Percentiles rank a stretch among this genome's conserved stretches.
Conservation (phyloP, 2,329 filamentous ascomycete species). For the Aspergillus fischeri region DNA sequence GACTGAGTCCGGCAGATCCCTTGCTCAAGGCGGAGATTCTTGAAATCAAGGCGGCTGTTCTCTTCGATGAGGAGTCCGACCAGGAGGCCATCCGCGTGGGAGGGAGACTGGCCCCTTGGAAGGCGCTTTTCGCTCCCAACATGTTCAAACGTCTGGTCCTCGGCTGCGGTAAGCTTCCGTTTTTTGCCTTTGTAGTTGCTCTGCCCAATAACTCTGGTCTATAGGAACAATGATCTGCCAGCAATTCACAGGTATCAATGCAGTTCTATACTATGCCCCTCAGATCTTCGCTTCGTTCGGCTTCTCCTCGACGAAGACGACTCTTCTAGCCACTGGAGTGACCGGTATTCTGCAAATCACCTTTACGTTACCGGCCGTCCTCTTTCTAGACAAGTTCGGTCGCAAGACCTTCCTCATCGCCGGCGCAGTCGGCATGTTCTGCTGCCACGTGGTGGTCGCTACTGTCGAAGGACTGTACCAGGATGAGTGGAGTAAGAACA, state of each 20-base stretch:
- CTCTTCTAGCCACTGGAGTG: constrained; percentile 24
- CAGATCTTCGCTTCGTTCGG: constrained; percentile 25
- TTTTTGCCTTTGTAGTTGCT: too few species aligned
- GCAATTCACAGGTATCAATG: constrained; percentile 51
- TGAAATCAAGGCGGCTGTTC: constrained; percentile 75
- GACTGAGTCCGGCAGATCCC: constrained; percentile 59
- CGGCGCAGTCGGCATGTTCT: constrained; percentile 65
- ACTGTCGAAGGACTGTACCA: constrained; percentile 46
- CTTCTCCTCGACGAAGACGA: constrained; percentile 20
- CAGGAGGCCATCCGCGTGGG: constrained; percentile 42
- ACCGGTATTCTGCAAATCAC: constrained; percentile 30
- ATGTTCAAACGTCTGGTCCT: constrained; percentile 25
- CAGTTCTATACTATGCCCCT: constrained; percentile 38
- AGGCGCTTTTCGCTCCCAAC: constrained; percentile 25
- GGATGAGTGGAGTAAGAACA: constrained; percentile 48
- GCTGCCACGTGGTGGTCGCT: constrained; percentile 67
- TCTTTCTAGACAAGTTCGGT: constrained; percentile 36
- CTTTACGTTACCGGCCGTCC: constrained; percentile 34
- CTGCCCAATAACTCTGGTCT: too few species aligned
- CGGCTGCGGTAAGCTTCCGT: constrained; percentile 18
- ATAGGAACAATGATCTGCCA: constrained; percentile 34
- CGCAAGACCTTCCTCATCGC: constrained; percentile 33
- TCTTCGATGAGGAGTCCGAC: constrained; percentile 71
- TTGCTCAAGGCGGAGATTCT: constrained; percentile 71
- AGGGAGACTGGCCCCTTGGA: constrained; percentile 21